phyloP scores from a whole-genome alignment of 352 stramenopile species.

The Elongisporangium senticosum region DNA sequence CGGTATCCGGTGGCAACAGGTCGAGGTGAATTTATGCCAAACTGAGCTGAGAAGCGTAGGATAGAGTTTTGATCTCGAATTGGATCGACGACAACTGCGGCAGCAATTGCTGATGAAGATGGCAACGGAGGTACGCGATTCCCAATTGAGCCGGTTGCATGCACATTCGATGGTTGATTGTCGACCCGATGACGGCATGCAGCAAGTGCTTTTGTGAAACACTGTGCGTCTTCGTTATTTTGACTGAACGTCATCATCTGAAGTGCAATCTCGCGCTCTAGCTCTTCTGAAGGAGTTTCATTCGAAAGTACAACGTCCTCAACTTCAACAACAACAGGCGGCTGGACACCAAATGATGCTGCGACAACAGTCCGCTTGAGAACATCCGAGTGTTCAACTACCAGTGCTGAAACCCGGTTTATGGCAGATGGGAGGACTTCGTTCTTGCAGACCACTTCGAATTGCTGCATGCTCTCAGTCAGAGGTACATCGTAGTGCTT shows the following conservation, averaged over 20 bases:
- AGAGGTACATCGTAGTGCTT: slow-evolving; percentile 25
- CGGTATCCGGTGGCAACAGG: slow-evolving; percentile 12
- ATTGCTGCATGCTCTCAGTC: slow-evolving; percentile 33
- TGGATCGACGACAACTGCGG: slow-evolving; percentile 32
- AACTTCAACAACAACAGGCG: slow-evolving; percentile 35
- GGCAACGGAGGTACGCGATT: slow-evolving; percentile 27
- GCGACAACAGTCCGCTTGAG: slow-evolving; percentile 37
- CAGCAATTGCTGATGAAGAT: slow-evolving; percentile 30
- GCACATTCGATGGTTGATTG: slow-evolving; percentile 4
- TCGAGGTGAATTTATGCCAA: slow-evolving; percentile 23
- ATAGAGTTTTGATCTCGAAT: slow-evolving; percentile 41
- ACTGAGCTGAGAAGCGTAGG: slow-evolving; percentile 39
- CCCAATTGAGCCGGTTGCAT: slow-evolving; percentile 1
- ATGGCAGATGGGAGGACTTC: slow-evolving; percentile 31
- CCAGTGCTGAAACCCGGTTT: slow-evolving; percentile 29
- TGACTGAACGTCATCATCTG: slow-evolving; percentile 32
- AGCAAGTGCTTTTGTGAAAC: slow-evolving; percentile 39
- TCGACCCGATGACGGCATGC: slow-evolving; percentile 35
- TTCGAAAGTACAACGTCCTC: slow-evolving; percentile 39
- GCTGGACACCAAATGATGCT: slow-evolving; percentile 33
- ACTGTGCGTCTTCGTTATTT: slow-evolving; percentile 24
- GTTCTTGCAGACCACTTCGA: slow-evolving; percentile 36
- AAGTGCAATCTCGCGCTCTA: slow-evolving; percentile 39
- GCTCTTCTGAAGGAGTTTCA: slow-evolving; percentile 30
- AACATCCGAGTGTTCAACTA: slow-evolving; percentile 41